Evolutionary conservation across 306 rosid species (phyloP).

Genomic region (Cicer judaicum): DNA sequence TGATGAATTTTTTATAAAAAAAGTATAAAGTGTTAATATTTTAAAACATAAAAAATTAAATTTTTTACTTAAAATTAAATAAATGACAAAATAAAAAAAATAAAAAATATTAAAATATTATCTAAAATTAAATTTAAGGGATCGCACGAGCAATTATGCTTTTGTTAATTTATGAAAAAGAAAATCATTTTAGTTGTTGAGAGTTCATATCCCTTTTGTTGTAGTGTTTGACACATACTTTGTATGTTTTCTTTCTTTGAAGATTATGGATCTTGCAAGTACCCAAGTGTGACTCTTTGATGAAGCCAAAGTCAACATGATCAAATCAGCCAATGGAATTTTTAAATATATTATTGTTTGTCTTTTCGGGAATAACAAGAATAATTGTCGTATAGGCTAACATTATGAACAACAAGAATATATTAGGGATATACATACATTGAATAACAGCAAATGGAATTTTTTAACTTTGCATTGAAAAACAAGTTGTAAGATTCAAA

Average conservation of each 20-base stretch:
- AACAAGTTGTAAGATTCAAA: too few relatives aligned
- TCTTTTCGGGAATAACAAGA: background rate
- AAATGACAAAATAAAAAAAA: too few relatives aligned
- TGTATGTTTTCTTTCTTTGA: background rate
- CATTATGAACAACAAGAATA: background rate
- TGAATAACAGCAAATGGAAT: background rate
- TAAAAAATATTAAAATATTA: too few relatives aligned
- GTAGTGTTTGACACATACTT: background rate
- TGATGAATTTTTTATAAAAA: too few relatives aligned
- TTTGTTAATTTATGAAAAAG: too few relatives aligned
- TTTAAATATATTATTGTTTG: background rate
- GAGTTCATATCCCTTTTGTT: constrained; percentile 2
- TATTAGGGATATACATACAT: background rate
- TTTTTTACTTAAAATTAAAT: too few relatives aligned
- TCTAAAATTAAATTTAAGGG: too few relatives aligned
- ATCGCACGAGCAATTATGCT: too few relatives aligned
- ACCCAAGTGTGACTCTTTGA: constrained; percentile 69
- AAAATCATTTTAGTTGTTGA: too few relatives aligned
- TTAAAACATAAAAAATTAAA: too few relatives aligned
- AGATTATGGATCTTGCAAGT: constrained; percentile 85
- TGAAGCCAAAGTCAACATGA: constrained; percentile 8
- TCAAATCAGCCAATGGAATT: constrained; percentile 22
- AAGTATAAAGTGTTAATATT: too few relatives aligned
- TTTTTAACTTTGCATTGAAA: too few relatives aligned
- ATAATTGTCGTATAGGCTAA: background rate